Percentiles rank a stretch among this genome's conserved stretches.
Conservation (phyloP, 2,329 filamentous ascomycete species). For the Pseudocercospora macadamiae region DNA sequence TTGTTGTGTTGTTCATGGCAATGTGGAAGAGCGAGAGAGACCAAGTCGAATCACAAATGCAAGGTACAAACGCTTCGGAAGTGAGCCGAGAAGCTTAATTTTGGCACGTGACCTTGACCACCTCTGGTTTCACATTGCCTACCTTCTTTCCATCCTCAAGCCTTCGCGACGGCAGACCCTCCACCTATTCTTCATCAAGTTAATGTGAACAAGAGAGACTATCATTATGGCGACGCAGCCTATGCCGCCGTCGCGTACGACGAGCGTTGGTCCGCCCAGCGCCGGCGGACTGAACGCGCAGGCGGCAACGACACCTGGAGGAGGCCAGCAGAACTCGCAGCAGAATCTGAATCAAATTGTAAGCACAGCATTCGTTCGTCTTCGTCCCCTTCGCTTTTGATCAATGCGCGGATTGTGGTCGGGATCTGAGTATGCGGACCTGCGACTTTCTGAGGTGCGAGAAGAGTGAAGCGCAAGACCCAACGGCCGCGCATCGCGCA, state of each 20-base stretch:
- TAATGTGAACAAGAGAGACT: constrained; percentile 18
- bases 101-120: background rate
- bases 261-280: constrained; percentile 39
- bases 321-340: constrained; percentile 64
- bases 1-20: background rate
- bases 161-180: background rate
- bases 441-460: too few species aligned
- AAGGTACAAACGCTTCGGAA: background rate
- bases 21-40: background rate
- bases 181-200: background rate
- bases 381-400: too few species aligned
- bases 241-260: constrained; percentile 40
- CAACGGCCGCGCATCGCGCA: background rate
- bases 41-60: too few species aligned
- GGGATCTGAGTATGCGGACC: background rate
- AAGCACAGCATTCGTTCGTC: constrained; percentile 50
- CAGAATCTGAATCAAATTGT: constrained; percentile 97
- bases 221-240: constrained; percentile 41
- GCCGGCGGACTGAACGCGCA: constrained; percentile 48
- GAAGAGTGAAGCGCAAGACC: background rate
- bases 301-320: constrained; percentile 50
- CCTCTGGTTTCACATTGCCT: background rate
- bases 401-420: background rate
- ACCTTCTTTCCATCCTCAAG: constrained; percentile 3
- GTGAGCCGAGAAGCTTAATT: background rate